A percentile compares a stretch with the other conserved stretches of the same genome.
phyloP scores from a whole-genome alignment of 2,329 filamentous ascomycete genomes.

The Talaromyces sp. region DNA sequence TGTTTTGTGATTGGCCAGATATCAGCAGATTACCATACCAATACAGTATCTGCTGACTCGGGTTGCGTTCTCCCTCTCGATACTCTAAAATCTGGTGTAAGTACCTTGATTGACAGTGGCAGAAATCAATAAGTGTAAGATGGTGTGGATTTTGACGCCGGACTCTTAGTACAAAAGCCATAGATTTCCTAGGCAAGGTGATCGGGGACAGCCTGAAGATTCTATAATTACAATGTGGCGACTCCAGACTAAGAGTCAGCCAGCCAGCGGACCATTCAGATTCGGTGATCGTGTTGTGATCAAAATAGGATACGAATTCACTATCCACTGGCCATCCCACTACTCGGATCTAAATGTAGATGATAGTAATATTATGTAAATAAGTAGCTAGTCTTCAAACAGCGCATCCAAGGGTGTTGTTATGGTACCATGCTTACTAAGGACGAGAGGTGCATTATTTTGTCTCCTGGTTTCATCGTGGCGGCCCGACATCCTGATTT shows the following conservation, averaged over 20 bases:
- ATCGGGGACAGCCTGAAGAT: neutral
- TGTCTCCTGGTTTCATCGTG: constrained; percentile 13
- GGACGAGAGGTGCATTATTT: neutral
- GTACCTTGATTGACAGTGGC: neutral
- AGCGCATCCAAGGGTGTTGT: neutral
- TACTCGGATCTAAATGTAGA: neutral
- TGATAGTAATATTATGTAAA: neutral
- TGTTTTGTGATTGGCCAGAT: neutral
- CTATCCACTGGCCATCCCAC: neutral
- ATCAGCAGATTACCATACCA: neutral
- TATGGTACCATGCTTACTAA: neutral
- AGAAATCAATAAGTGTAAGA: neutral
- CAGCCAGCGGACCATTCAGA: neutral
- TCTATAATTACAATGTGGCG: neutral
- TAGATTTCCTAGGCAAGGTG: neutral
- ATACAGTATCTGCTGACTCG: constrained; percentile 1
- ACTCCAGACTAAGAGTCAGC: neutral
- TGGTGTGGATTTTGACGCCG: neutral
- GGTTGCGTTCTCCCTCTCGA: neutral
- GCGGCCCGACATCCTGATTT: constrained; percentile 3
- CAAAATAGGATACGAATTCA: neutral
- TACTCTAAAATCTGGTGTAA: neutral
- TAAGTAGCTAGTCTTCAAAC: neutral
- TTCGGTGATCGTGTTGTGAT: neutral
- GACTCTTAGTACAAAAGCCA: neutral